Conservation (phyloP, 2,329 filamentous ascomycete genomes). For the Talaromyces sp. region DNA sequence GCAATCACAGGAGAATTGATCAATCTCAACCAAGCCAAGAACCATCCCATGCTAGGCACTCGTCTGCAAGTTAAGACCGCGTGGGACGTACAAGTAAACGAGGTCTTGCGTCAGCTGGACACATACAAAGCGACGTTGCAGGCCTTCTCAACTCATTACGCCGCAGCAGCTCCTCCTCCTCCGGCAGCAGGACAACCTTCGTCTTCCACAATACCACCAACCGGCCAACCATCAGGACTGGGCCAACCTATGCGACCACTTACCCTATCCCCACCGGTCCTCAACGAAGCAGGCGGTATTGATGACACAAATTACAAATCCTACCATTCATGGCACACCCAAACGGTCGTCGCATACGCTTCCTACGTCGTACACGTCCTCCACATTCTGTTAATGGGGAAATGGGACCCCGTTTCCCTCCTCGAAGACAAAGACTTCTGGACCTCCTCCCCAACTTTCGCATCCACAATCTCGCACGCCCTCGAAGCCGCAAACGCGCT, state of each 20-base stretch:
- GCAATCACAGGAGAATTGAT: conserved; percentile 88
- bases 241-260: conserved; percentile 10
- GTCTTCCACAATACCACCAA: conserved; percentile 50
- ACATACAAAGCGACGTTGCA: conserved; percentile 74
- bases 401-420: conserved; percentile 93
- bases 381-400: conserved; percentile 86
- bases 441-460: conserved; percentile 86
- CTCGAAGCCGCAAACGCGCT: conserved; percentile 86
- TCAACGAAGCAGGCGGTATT: conserved; percentile 64
- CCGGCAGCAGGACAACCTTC: neutral
- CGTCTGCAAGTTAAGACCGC: conserved; percentile 69
- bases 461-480: conserved; percentile 81
- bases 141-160: conserved; percentile 40
- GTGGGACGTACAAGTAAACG: conserved; percentile 74
- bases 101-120: conserved; percentile 77
- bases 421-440: conserved; percentile 90
- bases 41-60: conserved; percentile 79
- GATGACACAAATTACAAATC: conserved; percentile 29
- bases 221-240: conserved; percentile 32
- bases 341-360: conserved; percentile 82
- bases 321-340: conserved; percentile 59
- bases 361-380: conserved; percentile 91
- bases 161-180: conserved; percentile 44
- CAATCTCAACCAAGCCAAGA: conserved; percentile 82
- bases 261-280: conserved; percentile 49